Evolutionary conservation across 2,329 filamentous ascomycete species (phyloP), one percentile per base, ranked within the genome.

Genomic region (Tolypocladium ovalisporum): DNA sequence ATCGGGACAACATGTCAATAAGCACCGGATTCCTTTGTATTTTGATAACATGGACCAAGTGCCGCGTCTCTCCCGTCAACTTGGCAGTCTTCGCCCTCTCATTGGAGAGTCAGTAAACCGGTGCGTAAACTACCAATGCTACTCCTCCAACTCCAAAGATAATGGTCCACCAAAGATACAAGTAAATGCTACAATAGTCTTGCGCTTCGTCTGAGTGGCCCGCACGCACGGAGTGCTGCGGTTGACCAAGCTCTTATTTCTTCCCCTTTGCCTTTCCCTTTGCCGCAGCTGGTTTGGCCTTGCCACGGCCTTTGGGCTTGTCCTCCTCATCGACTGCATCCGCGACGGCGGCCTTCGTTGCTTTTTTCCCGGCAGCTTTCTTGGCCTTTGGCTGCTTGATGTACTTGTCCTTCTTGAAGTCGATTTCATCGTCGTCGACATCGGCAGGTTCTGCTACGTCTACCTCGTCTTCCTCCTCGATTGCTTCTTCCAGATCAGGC

Each of bases 351-450:
- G 74, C 73, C 49, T 78, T 78, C 51, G 60, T 73, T 0, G 70
- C 60, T 62, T 75, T 76, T 66, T 76, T 77, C n/a, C 72, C 67
- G 8, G 66, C 67, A 7, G 66, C 42, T 68, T 83, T 82, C 67
- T 83, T 84, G 5, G 73, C 84, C 79, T 96, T 97, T 15, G 93
- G 90, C 68, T 88, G 82, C 71, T 94, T 96, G 70, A 97, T 92
- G 67, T 96, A 97, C 72, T 97, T 97, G 73, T 99, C 94, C 69
- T 93, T 96, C 67, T 88, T 90, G 55, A 97, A 71, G 68, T 96
- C 90, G n/a, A 85, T 75, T 56, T 91, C 88, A 0, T 89, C 87
- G 4, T 89, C 88, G 0, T 86, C 86, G 1, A 79, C 83, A 47
- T 84, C 82, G 1, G 75, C 81, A 3, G 76, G 70, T 39, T 82